Base-by-base conservation (phyloP, 495 filamentous ascomycete species). In the Pseudomonodictys pantanalensis region DNA sequence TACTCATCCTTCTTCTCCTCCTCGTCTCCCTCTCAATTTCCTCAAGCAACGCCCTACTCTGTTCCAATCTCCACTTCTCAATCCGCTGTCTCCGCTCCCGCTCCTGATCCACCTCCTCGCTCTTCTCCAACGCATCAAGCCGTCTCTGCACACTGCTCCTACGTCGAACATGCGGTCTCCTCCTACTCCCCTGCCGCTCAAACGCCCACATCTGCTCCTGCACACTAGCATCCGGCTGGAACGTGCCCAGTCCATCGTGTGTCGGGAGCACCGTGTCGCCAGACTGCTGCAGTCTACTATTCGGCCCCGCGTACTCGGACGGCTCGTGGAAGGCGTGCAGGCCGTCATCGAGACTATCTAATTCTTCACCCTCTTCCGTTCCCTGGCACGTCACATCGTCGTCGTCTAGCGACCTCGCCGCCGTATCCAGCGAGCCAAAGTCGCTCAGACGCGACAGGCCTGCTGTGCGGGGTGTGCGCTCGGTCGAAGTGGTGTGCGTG, bases 341-440 rank as follows among this genome's bases (percentile, higher is more conserved):
- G 50, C 92, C 90, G 61, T 91, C 89, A 70, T 96, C 92, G 57
- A 96, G 77, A 69, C 91, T 97, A 64, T 97, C 92, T 42, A 95
- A 76, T 72, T 96, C 67, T 78, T 83, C 83, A 2, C 80, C 72
- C 18, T 77, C 75, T 20, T 85, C 84, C 23, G 71, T 75, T 1
- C 64, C 76, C 28, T 76, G 73, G 30, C 64, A 71, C 15, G 72
- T 72, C 20, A 82, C 77, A 24, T 80, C 73, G 46, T 77, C 72
- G 17, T 75, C 78, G 20, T 77, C 77, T 20, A 77, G 61, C 47
- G 80, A 81, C 18, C 75, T 58, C 4, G 82, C 79, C 15, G 77
- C 81, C 3, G 89, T 89, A 43, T 82, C 81, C 35, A 93, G 78
- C 44, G 90, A 96, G 43, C 91, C 92, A 68, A 96, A 84, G 64